Conservation (phyloP, 345 rosid species). For the Hirschfeldia incana region DNA sequence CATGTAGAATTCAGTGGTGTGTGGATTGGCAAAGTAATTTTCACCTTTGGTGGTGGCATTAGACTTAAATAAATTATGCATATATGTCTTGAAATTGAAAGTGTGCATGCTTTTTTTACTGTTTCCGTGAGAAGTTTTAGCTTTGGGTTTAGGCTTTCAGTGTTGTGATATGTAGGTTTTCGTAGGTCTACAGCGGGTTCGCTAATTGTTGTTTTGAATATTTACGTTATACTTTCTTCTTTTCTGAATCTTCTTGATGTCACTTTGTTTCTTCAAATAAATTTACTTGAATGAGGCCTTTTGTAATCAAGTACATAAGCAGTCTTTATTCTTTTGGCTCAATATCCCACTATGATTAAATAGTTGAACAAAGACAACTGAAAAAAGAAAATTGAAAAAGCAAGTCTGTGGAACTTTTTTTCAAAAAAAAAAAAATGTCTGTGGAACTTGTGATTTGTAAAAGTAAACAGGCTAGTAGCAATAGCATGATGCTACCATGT, state of each 20-base stretch:
- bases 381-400: no score
- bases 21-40: background rate
- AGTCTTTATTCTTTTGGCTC: background rate
- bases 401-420: no score
- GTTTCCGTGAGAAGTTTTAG: background rate
- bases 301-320: background rate
- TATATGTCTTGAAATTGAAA: background rate
- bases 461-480: constrained; percentile 1
- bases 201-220: background rate
- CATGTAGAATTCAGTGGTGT: constrained; percentile 3
- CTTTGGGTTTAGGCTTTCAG: background rate
- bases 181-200: background rate
- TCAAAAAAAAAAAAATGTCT: no score
- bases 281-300: background rate
- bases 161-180: background rate
- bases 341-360: background rate
- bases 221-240: background rate
- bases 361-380: background rate
- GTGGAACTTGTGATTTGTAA: background rate
- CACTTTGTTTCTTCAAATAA: constrained; percentile 1
- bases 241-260: background rate
- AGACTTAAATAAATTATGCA: background rate
- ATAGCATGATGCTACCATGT: background rate
- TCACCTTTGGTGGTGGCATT: background rate
- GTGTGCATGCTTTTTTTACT: background rate